Evolutionary conservation across 2,329 filamentous ascomycete species (phyloP), one percentile per base, ranked within the genome.

Genomic region (Penicillium sp.): DNA sequence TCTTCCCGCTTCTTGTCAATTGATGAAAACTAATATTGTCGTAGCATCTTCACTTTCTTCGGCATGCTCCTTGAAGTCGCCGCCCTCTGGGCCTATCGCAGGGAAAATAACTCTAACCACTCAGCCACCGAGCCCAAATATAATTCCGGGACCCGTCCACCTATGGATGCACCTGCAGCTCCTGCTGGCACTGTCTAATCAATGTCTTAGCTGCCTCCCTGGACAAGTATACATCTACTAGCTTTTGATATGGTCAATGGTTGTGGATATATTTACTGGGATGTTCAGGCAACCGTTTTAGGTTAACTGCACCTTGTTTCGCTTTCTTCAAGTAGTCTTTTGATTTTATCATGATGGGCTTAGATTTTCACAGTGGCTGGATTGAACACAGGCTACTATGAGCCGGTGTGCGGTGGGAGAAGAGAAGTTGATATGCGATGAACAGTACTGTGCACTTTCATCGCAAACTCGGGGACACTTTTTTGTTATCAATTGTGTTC

Each of bases 21-120:
- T 10, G 5, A 3, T 17, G 17, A 17, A 26, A 7, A 26, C 50
- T 53, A 49, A 54, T 7, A 8, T 4, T 16, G 28, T 44, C 14
- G 9, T 25, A 78, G 75, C 60, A 73, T 78, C 67, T 76, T 75
- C 58, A 75, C 74, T 22, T 68, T 77, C 56, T 61, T 72, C 46
- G 72, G 69, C 37, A 69, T 75, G 28, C 61, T 75, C 55, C 62
- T 75, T 17, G 75, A 79, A 57, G 63, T 71, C 37, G 61, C 60
- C 22, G 62, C 65, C 6, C 70, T 75, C 35, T 75, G 72, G 73
- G 64, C 64, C 10, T 66, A 73, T 45, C 61, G 65, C 28, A 64
- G 61, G 44, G 63, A 66, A 33, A 63, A 62, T 38, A 38, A 48
- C 30, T 31, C 51, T 5, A 36, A 61, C 57, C 43, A 25, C 50